These are phyloP conservation scores for Pestalotiopsis sp. DNA, from an alignment of 2,329 filamentous ascomycete genomes.

Conservation along the genomic window DNA sequence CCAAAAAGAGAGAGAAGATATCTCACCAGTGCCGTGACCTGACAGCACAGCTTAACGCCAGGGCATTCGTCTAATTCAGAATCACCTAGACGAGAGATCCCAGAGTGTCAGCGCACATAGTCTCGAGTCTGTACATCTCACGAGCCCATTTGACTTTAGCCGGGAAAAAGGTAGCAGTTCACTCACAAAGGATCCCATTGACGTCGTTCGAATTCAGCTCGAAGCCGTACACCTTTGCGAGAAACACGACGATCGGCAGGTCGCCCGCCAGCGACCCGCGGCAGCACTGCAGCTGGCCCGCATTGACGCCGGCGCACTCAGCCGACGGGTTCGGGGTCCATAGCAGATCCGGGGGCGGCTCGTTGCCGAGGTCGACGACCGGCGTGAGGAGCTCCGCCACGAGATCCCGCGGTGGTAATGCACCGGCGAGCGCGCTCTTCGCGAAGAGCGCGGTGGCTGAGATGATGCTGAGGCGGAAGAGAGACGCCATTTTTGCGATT, in stretches of 20 bases:
- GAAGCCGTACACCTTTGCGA: constrained; percentile 31
- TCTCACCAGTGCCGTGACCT: constrained; percentile 33
- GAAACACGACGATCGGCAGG: constrained; percentile 28
- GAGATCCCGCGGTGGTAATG: constrained; percentile 13
- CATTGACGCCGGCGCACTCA: constrained; percentile 29
- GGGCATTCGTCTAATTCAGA: constrained; percentile 25
- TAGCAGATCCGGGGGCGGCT: constrained; percentile 26
- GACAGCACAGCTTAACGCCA: constrained; percentile 33
- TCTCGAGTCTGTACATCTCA: neutral
- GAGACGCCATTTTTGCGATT: no score
- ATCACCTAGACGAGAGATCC: constrained; percentile 23
- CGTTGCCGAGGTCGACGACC: constrained; percentile 25
- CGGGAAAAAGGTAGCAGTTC: neutral
- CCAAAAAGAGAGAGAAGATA: neutral
- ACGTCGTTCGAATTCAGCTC: constrained; percentile 31
- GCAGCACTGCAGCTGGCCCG: constrained; percentile 33
- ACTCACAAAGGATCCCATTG: constrained; percentile 33
- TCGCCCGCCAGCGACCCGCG: constrained; percentile 29
- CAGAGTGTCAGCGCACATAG: no score
- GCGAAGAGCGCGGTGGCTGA: neutral
- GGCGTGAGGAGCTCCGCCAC: constrained; percentile 20
- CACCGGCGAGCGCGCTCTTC: neutral
- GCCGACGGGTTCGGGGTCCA: constrained; percentile 28
- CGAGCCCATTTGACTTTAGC: neutral
- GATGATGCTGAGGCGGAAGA: no score